These are phyloP conservation scores for Penicillium crystallinum DNA, from an alignment of 495 filamentous ascomycete species.

Conservation along the genomic window DNA sequence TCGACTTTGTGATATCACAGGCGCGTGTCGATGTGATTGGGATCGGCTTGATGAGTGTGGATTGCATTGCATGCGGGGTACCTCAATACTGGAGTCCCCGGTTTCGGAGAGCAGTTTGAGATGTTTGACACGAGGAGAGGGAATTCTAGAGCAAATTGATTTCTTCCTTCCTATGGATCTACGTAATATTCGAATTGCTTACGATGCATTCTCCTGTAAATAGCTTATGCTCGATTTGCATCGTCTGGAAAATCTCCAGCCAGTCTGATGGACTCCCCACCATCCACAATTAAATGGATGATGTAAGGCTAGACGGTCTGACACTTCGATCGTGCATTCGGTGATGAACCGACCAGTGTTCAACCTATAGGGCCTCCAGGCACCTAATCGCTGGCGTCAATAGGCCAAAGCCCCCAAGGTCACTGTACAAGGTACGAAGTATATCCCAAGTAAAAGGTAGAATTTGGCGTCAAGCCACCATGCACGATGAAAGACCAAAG, in stretches of 20 bases:
- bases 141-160: not conserved
- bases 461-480: conserved; percentile 22
- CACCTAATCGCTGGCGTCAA: conserved; percentile 7
- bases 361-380: conserved; percentile 12
- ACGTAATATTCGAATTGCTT: not conserved
- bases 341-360: conserved; percentile 10
- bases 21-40: conserved; percentile 1
- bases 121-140: not conserved
- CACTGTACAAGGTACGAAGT: conserved; percentile 5
- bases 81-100: not conserved
- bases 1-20: conserved; percentile 12
- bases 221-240: not conserved
- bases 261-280: not conserved
- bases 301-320: conserved; percentile 19
- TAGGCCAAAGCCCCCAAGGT: conserved; percentile 17
- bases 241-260: not conserved
- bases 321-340: conserved; percentile 7
- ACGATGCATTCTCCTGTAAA: not conserved
- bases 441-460: conserved; percentile 5
- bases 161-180: not conserved
- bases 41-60: conserved; percentile 16
- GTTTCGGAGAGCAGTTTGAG: not conserved
- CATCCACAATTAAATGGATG: not conserved
- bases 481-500: not conserved
- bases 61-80: conserved; percentile 1